Base-by-base conservation (phyloP, 768 basidiomycete genomes). In the Mycena pura region DNA sequence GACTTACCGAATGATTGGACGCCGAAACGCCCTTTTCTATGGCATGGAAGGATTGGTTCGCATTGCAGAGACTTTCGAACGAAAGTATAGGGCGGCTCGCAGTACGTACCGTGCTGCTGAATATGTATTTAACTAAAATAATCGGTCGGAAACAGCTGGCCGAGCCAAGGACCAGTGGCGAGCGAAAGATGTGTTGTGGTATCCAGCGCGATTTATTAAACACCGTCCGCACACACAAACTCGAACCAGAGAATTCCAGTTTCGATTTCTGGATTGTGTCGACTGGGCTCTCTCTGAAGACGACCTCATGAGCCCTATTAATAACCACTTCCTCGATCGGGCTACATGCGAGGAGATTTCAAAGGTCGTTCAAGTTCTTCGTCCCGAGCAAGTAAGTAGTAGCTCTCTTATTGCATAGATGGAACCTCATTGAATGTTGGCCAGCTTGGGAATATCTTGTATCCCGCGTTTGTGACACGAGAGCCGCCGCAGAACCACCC, bases 1-100 rank as follows among this genome's bases (percentile, higher is more conserved):
- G 49, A 52, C 63, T 11, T 68, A 68, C 25, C 32, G 14, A 10
- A 53, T 53, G 38, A 38, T 53, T 31, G 51, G 51, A 6, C 51
- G 38, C 22, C 36, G 34, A 8, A 21, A 31, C 13, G 13, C 51
- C 5, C 32, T 53, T 22, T 17, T 39, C 38, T 38, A 53, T 19
- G 38, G 51, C 15, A 8, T 53, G 17, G 9, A 24, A 22, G 32
- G 19, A 6, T 21, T 53, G 11, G 34, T 53, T 21, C 13, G 22
- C 19, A 39, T 53, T 34, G 51, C 22, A 9, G 27, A 53, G 19
- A 40, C 51, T 17, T 53, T 53, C 21, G 51, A 53, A 24, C 10
- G 38, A 25, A 32, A 24, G 9, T 53, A 53, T 29, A 28, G 27
- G 5, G 38, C 51, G 7, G 51, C 19, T n/a, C 32, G 34, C 8